Percentiles rank a stretch among this genome's conserved stretches.
Evolutionary conservation across 2,329 filamentous ascomycete genomes (phyloP).

Genomic region (Fulvia fulva): DNA sequence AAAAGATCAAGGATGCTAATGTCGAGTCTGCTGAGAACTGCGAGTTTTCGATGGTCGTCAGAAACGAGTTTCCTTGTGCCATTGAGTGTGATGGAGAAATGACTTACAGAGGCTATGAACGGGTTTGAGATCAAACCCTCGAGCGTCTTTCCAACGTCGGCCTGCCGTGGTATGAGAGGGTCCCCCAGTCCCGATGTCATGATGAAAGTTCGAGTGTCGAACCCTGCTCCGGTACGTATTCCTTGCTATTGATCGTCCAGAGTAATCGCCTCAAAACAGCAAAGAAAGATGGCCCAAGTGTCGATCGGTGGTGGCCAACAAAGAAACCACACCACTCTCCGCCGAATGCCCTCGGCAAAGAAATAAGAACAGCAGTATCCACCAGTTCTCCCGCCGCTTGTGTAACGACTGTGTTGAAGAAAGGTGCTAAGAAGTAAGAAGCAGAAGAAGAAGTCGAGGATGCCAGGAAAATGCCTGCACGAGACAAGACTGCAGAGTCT

Average conservation of each 20-base stretch:
- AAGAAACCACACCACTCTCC: slow-evolving; percentile 1
- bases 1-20: slow-evolving; percentile 74
- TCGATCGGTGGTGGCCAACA: not conserved
- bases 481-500: not conserved
- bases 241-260: not conserved
- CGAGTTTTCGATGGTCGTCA: slow-evolving; percentile 4
- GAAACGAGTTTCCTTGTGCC: not conserved
- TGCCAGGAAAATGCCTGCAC: not conserved
- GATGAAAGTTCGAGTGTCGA: not conserved
- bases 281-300: not conserved
- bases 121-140: not conserved
- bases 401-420: not conserved
- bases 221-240: not conserved
- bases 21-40: slow-evolving; percentile 53
- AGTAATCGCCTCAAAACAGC: not conserved
- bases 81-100: not conserved
- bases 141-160: not conserved
- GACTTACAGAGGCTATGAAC: slow-evolving; percentile 2
- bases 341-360: not conserved
- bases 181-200: not conserved
- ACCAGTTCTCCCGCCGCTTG: not conserved
- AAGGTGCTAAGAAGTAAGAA: not conserved
- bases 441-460: not conserved
- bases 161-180: not conserved
- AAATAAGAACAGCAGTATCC: not conserved